Evolutionary conservation across 305 asterid species (phyloP).

Genomic region (Fraxinus sp.): DNA sequence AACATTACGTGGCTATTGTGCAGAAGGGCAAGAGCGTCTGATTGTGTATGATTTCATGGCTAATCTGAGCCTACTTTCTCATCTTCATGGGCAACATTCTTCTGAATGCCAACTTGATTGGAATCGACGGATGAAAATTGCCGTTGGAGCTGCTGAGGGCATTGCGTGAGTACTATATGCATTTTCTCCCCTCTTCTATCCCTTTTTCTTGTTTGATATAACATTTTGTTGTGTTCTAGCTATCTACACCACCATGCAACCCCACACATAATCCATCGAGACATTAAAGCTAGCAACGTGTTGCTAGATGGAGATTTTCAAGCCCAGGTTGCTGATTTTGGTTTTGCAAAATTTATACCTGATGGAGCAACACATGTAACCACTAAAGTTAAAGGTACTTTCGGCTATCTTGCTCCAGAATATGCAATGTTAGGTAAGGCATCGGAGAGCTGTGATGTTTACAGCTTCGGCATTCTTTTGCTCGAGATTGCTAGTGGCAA

Average conservation of each 20-base stretch:
- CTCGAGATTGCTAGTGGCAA: constrained; percentile 79
- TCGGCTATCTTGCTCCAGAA: constrained; percentile 78
- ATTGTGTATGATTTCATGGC: constrained; percentile 69
- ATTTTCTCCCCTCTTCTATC: background rate
- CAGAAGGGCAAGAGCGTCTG: constrained; percentile 81
- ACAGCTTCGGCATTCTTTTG: constrained; percentile 71
- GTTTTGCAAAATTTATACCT: constrained; percentile 67
- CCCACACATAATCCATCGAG: constrained; percentile 70
- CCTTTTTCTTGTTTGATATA: constrained; percentile 3
- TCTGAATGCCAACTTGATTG: constrained; percentile 73
- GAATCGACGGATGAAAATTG: constrained; percentile 65
- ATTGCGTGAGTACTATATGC: constrained; percentile 49
- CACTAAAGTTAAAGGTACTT: constrained; percentile 65
- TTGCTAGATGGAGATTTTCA: constrained; percentile 58
- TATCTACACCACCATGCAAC: constrained; percentile 69
- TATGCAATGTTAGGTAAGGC: constrained; percentile 72
- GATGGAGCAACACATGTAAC: constrained; percentile 78
- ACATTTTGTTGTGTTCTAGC: constrained; percentile 35
- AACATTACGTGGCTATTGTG: constrained; percentile 67
- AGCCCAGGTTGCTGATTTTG: constrained; percentile 74
- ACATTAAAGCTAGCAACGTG: constrained; percentile 73
- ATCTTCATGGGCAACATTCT: constrained; percentile 80
- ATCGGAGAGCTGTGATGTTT: constrained; percentile 71
- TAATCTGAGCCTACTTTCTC: constrained; percentile 68
- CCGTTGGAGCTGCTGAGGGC: constrained; percentile 76